These are phyloP conservation scores for Phylloporus sp. DNA, from an alignment of 768 basidiomycete species.

Conservation along the genomic window DNA sequence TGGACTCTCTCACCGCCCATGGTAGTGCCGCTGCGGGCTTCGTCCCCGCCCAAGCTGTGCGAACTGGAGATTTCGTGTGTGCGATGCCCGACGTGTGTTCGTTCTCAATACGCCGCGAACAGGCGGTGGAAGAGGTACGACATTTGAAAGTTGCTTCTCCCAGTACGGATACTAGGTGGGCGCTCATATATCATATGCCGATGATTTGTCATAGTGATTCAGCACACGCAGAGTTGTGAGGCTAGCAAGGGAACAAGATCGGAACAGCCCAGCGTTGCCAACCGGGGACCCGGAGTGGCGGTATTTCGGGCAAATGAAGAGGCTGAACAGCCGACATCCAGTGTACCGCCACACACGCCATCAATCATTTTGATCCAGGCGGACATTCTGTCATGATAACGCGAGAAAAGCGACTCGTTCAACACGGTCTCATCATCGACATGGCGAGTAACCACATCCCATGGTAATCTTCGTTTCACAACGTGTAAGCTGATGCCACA, in stretches of 20 bases:
- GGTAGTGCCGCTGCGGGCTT: slow-evolving; percentile 15
- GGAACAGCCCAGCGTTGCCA: slow-evolving; percentile 22
- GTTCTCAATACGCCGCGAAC: neutral
- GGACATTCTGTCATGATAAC: too few species aligned
- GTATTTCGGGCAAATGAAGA: slow-evolving; percentile 12
- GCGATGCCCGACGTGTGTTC: too few species aligned
- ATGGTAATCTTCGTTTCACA: neutral
- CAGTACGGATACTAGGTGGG: too few species aligned
- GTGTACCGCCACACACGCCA: slow-evolving; percentile 24
- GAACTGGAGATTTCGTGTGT: neutral
- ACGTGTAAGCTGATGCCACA: neutral
- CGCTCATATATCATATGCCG: neutral
- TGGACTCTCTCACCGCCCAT: slow-evolving; percentile 19
- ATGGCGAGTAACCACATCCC: neutral
- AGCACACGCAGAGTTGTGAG: slow-evolving; percentile 11
- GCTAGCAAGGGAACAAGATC: slow-evolving; percentile 22
- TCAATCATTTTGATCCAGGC: slow-evolving; percentile 19
- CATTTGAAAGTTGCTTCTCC: too few species aligned
- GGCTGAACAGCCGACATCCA: slow-evolving; percentile 18
- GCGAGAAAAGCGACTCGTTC: slow-evolving; percentile 1
- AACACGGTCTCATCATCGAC: slow-evolving; percentile 4
- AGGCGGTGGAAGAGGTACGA: slow-evolving; percentile 1
- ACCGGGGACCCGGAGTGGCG: slow-evolving; percentile 13
- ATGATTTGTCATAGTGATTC: slow-evolving; percentile 14
- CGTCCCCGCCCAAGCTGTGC: slow-evolving; percentile 24